Percentiles rank a stretch among this genome's conserved stretches.
phyloP scores from a whole-genome alignment of 768 basidiomycete species.

The Cystobasidium ongulense region DNA sequence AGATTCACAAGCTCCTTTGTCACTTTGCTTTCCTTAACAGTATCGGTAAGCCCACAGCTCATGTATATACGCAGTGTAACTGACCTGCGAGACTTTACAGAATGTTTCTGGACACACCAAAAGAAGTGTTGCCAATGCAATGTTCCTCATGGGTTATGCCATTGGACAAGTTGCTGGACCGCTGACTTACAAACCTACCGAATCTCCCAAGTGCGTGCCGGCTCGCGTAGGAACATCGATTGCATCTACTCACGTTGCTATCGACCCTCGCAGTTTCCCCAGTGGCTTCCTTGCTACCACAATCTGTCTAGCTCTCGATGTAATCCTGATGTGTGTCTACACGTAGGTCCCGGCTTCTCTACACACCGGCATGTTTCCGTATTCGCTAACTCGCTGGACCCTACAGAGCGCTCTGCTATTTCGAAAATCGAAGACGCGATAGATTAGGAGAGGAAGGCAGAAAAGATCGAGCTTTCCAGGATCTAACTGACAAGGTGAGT shows the following conservation, averaged over 20 bases:
- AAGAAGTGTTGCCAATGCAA: slow-evolving; percentile 6
- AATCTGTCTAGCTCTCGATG: not conserved
- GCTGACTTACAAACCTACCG: slow-evolving; percentile 3
- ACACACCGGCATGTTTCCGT: not conserved
- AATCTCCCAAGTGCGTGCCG: slow-evolving; percentile 12
- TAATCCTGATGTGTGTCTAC: not conserved
- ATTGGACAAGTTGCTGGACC: slow-evolving; percentile 4
- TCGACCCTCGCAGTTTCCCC: not conserved
- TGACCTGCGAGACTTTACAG: not conserved
- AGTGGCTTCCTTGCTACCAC: not conserved
- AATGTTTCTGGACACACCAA: slow-evolving; percentile 27
- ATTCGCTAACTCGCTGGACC: not conserved
- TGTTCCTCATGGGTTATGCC: slow-evolving; percentile 18
- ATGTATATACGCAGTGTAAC: too few species aligned
- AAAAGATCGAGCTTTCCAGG: slow-evolving; percentile 12
- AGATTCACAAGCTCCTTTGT: not conserved
- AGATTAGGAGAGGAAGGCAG: not conserved
- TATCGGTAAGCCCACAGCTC: not conserved
- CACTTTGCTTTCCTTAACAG: not conserved
- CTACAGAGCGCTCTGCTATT: not conserved
- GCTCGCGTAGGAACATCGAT: not conserved
- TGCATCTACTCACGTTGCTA: not conserved
- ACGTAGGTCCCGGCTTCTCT: not conserved
- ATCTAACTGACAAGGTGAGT: slow-evolving; percentile 14
- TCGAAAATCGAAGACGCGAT: not conserved